Percentiles rank a stretch among this genome's conserved stretches.
phyloP scores from a whole-genome alignment of 306 rosid genomes.

The peach (Prunus persica) region DNA sequence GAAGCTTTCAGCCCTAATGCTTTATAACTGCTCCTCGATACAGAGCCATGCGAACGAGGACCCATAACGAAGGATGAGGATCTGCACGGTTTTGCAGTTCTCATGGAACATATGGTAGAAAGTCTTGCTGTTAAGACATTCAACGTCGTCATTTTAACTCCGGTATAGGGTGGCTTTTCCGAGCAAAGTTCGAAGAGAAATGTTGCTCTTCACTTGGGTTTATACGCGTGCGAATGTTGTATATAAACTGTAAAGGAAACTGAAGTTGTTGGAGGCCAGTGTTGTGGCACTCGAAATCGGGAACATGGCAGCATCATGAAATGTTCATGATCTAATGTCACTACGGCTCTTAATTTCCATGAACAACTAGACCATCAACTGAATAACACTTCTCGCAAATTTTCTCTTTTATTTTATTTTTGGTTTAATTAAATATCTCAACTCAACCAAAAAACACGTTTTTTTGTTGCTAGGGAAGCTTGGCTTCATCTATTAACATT shows the following conservation, averaged over 20 bases:
- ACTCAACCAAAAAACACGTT: no score
- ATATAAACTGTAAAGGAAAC: neutral
- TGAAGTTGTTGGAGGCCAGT: neutral
- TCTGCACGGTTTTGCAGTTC: conserved; percentile 21
- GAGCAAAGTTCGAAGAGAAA: neutral
- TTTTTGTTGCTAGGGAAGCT: neutral
- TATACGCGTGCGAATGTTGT: neutral
- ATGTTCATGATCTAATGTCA: no score
- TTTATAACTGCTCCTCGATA: conserved; percentile 36
- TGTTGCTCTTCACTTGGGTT: neutral
- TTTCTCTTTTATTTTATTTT: no score
- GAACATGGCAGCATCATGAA: no score
- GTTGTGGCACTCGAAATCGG: no score
- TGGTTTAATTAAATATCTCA: no score
- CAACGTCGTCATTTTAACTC: neutral
- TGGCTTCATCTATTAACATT: neutral
- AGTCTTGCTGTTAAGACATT: conserved; percentile 31
- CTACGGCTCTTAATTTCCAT: no score
- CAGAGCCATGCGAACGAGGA: conserved; percentile 26
- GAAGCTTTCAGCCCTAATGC: conserved; percentile 53
- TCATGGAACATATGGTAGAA: conserved; percentile 29
- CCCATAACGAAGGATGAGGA: conserved; percentile 32
- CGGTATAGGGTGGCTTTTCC: neutral
- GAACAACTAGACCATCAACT: no score
- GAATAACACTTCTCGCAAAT: neutral